Conservation (phyloP, 116 monocot species). For the Posidonia oceanica region DNA sequence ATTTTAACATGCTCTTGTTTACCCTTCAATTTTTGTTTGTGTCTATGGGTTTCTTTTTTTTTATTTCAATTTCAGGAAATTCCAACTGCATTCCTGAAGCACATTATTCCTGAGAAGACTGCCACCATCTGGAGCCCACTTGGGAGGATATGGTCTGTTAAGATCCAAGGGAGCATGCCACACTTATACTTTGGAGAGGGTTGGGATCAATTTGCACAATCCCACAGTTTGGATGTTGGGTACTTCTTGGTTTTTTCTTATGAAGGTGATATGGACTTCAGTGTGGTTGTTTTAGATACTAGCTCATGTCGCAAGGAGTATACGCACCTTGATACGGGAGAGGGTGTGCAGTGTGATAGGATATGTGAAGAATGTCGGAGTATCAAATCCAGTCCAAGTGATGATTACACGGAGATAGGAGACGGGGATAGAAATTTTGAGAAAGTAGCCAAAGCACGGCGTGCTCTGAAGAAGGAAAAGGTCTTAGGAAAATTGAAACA, state of each 20-base stretch:
- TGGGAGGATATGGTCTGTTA: conserved; percentile 7
- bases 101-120: conserved; percentile 2
- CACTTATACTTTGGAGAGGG: conserved; percentile 17
- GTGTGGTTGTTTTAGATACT: conserved; percentile 11
- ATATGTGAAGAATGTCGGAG: background rate
- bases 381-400: background rate
- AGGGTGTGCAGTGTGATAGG: background rate
- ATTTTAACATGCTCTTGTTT: background rate
- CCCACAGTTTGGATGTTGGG: conserved; percentile 10
- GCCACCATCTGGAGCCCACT: conserved; percentile 6
- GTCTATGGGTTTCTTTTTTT: background rate
- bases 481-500: background rate
- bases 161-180: background rate
- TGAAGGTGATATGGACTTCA: conserved; percentile 13
- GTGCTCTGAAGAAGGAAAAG: background rate
- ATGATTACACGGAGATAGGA: background rate
- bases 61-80: conserved; percentile 4
- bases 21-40: background rate
- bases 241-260: conserved; percentile 20
- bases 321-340: background rate
- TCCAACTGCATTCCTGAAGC: conserved; percentile 15
- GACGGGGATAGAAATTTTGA: background rate
- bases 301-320: conserved; percentile 14
- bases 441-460: background rate
- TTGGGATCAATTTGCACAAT: conserved; percentile 10